Evolutionary conservation across 768 basidiomycete genomes (phyloP), one percentile per base, ranked within the genome.

Genomic region (Coprinopsis sp.): DNA sequence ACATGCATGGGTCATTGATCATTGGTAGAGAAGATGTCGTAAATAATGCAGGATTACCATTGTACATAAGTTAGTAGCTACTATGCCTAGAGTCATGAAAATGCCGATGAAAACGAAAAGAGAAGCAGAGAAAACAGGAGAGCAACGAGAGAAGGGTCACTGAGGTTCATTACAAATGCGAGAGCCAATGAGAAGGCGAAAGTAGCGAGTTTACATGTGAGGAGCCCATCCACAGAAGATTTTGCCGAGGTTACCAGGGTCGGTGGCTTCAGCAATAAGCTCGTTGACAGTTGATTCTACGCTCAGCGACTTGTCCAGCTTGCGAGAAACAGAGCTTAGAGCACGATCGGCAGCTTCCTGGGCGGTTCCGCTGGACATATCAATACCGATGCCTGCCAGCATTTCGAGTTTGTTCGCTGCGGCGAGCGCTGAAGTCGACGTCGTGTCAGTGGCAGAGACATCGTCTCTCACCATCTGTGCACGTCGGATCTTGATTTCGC

Each of bases 201-300:
- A 37, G 4, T 34, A 13, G 6, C 30, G 37, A 18, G 24, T 37
- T 4, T n/a, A 33, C 3, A 64, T 79, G 50, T 58, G 87, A 21
- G 48, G 48, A 5, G 22, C 40, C 48, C 48, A 49, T 37, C 91
- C 91, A 30, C 58, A 55, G 59, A 76, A 98, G 53, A 97, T 91
- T n/a, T 72, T 76, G 2, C 82, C 83, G 16, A 97, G 67, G 61
- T 91, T 91, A 37, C 67, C 69, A 2, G 69, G 61, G 58, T 95
- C 89, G 19, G 83, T 90, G 29, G 95, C 95, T 59, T 89, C 82
- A 16, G 88, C 82, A 49, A 98, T 84, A 31, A 98, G 78, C 62
- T 91, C 85, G 67, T 95, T 96, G 50, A 99, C 91, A 4, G 85
- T 89, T 55, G 90, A 93, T 61, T 95, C 89, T 21, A 95, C 88